Evolutionary conservation across 441 rosid genomes (phyloP), one percentile per base, ranked within the genome.

Genomic region (Metrosideros polymorpha): DNA sequence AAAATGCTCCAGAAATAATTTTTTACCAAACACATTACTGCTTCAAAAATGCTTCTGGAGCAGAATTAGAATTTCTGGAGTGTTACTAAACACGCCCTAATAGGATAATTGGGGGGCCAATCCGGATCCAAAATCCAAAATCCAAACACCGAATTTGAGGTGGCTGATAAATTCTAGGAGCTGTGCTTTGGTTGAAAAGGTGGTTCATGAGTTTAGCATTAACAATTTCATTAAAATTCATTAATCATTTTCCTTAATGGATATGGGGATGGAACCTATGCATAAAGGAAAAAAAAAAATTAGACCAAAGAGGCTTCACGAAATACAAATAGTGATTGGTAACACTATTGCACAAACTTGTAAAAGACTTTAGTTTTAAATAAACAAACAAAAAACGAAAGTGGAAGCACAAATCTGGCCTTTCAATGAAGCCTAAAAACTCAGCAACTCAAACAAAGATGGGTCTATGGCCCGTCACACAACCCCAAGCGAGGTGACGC

Each of bases 381-480:
- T 30, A 3, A 29, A 27, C n/a, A n/a, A n/a, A n/a, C n/a, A 25
- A n/a, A 57, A 0, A 12, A 59, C 5, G 5, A 59, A 59, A 59
- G 22, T 2, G 71, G 39, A 7, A 59, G 6, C 39, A 7, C 1
- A 29, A 59, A 59, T 29, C 12, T 30, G 1, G 10, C 6, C 17
- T 18, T 15, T 29, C 22, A 15, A 7, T 3, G 22, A 59, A 15
- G 22, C 5, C 22, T 59, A 30, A 15, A 59, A 8, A 59, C 39
- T 15, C 4, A 7, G 25, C 3, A 32, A 25, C 43, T 32, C 13
- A 18, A 15, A 63, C 25, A 63, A 63, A 63, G 76, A 25, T 8
- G 22, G 22, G 13, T 25, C 6, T 12, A 63, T 4, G 12, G 3
- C 14, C 0, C 14, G 0, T 32, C 42, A 15, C 51, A 5, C 17